Conservation (phyloP, 2,329 filamentous ascomycete genomes). For the Calcarisporium arbuscula region DNA sequence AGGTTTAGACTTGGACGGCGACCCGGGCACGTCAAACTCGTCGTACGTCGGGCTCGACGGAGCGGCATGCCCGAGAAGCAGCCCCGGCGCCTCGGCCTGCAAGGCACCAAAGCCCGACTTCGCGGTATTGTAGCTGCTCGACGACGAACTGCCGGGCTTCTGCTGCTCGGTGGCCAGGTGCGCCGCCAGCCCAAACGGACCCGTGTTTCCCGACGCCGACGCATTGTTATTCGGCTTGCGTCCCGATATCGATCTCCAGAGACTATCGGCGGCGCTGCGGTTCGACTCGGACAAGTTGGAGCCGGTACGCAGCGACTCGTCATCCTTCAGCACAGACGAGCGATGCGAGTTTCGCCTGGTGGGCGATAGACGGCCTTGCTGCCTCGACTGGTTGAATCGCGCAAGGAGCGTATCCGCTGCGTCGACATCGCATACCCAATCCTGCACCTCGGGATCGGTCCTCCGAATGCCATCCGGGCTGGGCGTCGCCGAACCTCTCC, state of each 20-base stretch:
- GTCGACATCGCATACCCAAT: conserved; percentile 52
- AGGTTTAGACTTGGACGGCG: conserved; percentile 51
- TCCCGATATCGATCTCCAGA: conserved; percentile 28
- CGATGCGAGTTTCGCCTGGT: conserved; percentile 30
- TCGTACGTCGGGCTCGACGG: conserved; percentile 21
- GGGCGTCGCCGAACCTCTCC: conserved; percentile 29
- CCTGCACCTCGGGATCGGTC: conserved; percentile 47
- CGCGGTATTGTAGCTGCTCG: conserved; percentile 47
- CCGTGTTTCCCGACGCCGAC: conserved; percentile 19
- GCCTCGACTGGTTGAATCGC: conserved; percentile 29
- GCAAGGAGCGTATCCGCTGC: conserved; percentile 46
- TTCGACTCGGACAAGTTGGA: conserved; percentile 52
- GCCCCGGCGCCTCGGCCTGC: conserved; percentile 45
- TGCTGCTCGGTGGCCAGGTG: conserved; percentile 19
- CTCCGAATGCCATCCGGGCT: conserved; percentile 32
- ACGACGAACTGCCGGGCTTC: conserved; percentile 34
- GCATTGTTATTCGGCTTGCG: conserved; percentile 27
- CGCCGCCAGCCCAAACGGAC: conserved; percentile 20
- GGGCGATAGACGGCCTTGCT: conserved; percentile 30
- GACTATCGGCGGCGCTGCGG: conserved; percentile 36
- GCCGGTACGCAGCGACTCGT: conserved; percentile 47
- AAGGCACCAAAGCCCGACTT: conserved; percentile 45
- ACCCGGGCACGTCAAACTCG: conserved; percentile 38
- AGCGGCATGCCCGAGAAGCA: conserved; percentile 31
- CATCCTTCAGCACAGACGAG: conserved; percentile 30